Evolutionary conservation across 2,329 filamentous ascomycete genomes (phyloP).

Genomic region (Xylaria polymorpha): DNA sequence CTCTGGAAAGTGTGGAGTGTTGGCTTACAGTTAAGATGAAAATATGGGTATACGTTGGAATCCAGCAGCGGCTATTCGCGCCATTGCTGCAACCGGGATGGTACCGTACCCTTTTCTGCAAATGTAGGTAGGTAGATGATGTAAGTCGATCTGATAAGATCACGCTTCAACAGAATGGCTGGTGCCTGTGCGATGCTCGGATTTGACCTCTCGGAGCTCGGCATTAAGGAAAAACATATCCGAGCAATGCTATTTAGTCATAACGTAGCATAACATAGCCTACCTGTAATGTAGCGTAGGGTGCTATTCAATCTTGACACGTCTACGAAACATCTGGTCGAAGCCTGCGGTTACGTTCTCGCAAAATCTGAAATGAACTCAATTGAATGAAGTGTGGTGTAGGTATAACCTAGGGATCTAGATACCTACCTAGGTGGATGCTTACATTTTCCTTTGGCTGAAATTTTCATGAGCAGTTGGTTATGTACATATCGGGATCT

Average conservation of each 20-base stretch:
- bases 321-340: too few relatives aligned
- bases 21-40: neutral
- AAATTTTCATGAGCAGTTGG: too few relatives aligned
- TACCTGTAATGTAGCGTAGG: too few relatives aligned
- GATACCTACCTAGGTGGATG: too few relatives aligned
- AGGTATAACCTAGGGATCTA: too few relatives aligned
- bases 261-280: neutral
- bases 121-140: slow-evolving; percentile 8
- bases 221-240: slow-evolving; percentile 21
- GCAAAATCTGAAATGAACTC: too few relatives aligned
- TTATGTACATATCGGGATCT: neutral
- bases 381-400: too few relatives aligned
- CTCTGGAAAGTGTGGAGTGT: slow-evolving; percentile 2
- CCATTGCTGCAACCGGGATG: slow-evolving; percentile 12
- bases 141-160: slow-evolving; percentile 39
- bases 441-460: too few relatives aligned
- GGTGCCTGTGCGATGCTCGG: slow-evolving; percentile 31
- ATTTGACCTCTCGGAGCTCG: slow-evolving; percentile 34
- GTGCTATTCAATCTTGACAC: too few relatives aligned
- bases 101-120: neutral
- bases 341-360: too few relatives aligned
- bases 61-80: neutral
- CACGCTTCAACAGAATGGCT: neutral
- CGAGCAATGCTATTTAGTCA: neutral
- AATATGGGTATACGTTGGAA: neutral